Evolutionary conservation across 2,329 filamentous ascomycete genomes (phyloP), one percentile per base, ranked within the genome.

Genomic region (Trichoderma sp.): DNA sequence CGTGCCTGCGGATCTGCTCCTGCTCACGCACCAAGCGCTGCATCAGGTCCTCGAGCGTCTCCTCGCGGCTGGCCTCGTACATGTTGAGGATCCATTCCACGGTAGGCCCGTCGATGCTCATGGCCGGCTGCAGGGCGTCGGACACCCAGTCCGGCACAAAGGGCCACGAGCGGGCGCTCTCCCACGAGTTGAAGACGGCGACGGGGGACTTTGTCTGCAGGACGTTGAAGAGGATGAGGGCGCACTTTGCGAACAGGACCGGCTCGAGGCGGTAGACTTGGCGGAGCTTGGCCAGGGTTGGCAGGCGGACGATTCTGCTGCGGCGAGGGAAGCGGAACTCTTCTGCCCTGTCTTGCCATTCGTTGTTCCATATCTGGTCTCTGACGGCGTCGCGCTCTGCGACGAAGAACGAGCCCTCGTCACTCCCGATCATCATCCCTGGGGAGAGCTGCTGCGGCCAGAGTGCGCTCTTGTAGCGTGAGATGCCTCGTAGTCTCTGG

Each of bases 31-130:
- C 7, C 65, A 78, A 68, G 0, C 74, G 68, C 19, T 58, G 55
- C 0, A 78, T 52, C 19, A 78, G 76, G 21, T 66, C 68, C 7
- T 66, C 21, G 0, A 76, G 26, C 2, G 72, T 74, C 64, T 78
- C 76, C 1, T 65, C 63, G 0, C 43, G 34, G 0, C 56, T 17
- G 0, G 75, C 70, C 43, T 74, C 71, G 3, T 68, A 66, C 72
- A 78, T 72, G 67, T 76, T 76, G n/a, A 78, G 67, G 1, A 76
- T 64, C 73, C 77, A 78, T 58, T 77, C 71, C 3, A 71, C 71
- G 14, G 76, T 78, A 14, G 76, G 76, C 0, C 77, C 77, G 34
- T 77, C 75, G 17, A 78, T 74, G 61, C 74, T 76, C 74, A 74
- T 75, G 19, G 77, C 69, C 1, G 75, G 74, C 2, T 76, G 76